A percentile compares a stretch with the other conserved stretches of the same genome.
These are phyloP conservation scores for Bipolaris bicolor DNA, from an alignment of 2,329 filamentous ascomycete genomes.

Conservation along the genomic window DNA sequence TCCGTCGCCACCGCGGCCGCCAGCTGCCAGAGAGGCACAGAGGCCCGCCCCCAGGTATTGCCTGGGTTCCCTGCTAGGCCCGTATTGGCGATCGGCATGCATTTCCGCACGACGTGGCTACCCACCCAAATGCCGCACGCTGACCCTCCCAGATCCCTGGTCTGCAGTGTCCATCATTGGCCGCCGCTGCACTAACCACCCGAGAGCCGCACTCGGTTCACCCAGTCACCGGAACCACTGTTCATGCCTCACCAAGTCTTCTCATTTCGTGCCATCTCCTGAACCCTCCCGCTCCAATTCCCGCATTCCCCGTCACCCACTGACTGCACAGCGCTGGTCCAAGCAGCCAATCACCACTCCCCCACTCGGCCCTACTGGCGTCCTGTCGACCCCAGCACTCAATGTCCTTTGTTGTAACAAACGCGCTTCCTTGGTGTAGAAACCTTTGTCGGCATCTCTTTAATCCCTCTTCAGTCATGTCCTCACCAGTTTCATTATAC, in stretches of 20 bases:
- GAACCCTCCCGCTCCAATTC: not conserved
- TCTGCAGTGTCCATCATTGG: conserved; percentile 22
- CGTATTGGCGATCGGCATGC: conserved; percentile 8
- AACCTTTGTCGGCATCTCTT: not conserved
- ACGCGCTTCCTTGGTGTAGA: not conserved
- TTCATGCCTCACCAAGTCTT: conserved; percentile 4
- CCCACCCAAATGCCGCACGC: conserved; percentile 20
- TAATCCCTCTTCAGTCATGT: no score
- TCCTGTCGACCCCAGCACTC: not conserved
- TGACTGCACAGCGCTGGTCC: not conserved
- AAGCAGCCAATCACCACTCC: not conserved
- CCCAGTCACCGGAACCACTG: conserved; percentile 16
- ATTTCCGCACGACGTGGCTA: conserved; percentile 24
- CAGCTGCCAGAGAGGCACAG: not conserved
- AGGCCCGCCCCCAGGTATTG: conserved; percentile 10
- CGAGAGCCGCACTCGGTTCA: conserved; percentile 15
- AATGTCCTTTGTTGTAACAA: not conserved
- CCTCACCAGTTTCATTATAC: not conserved
- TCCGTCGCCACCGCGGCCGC: conserved; percentile 4
- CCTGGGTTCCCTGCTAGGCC: conserved; percentile 1
- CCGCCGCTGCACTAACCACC: conserved; percentile 14
- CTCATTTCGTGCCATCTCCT: conserved; percentile 6
- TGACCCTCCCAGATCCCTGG: conserved; percentile 13
- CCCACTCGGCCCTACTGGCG: not conserved
- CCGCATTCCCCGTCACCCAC: conserved; percentile 11